Evolutionary conservation across 345 rosid species (phyloP).

Genomic region (Microthlaspi erraticum): DNA sequence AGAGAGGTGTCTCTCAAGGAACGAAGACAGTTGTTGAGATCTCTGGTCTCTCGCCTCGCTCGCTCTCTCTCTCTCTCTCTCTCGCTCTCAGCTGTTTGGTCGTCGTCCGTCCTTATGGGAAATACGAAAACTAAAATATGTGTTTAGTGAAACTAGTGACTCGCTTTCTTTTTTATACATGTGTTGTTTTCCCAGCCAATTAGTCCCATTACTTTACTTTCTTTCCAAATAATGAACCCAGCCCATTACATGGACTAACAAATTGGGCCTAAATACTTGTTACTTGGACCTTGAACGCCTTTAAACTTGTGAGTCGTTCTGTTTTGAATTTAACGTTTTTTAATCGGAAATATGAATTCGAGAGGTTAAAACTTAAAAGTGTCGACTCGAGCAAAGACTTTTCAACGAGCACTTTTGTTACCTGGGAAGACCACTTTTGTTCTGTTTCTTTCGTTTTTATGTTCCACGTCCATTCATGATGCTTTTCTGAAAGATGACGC

Average conservation of each 20-base stretch:
- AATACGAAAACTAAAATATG: constrained; percentile 30
- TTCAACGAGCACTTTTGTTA: too few relatives aligned
- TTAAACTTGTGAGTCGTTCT: not conserved
- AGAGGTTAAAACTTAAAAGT: too few relatives aligned
- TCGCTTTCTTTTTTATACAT: not conserved
- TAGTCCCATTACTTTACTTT: constrained; percentile 8
- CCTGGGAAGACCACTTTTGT: too few relatives aligned
- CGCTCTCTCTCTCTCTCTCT: constrained; percentile 25
- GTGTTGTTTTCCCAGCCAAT: constrained; percentile 5
- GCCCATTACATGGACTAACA: not conserved
- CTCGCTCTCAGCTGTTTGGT: constrained; percentile 45
- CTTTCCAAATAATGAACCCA: not conserved
- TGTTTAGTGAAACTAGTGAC: constrained; percentile 16
- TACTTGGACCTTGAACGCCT: constrained; percentile 5
- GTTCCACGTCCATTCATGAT: too few relatives aligned
- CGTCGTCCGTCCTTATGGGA: constrained; percentile 49
- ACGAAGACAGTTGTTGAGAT: constrained; percentile 39
- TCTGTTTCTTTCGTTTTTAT: too few relatives aligned
- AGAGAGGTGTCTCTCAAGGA: constrained; percentile 30
- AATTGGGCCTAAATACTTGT: not conserved
- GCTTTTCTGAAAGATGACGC: too few relatives aligned
- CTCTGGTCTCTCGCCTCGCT: constrained; percentile 33
- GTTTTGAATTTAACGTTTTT: too few relatives aligned
- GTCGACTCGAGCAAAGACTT: too few relatives aligned
- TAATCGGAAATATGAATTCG: too few relatives aligned